Conservation (phyloP, 805 yeast species). For the Saccharomycopsis fermentans region DNA sequence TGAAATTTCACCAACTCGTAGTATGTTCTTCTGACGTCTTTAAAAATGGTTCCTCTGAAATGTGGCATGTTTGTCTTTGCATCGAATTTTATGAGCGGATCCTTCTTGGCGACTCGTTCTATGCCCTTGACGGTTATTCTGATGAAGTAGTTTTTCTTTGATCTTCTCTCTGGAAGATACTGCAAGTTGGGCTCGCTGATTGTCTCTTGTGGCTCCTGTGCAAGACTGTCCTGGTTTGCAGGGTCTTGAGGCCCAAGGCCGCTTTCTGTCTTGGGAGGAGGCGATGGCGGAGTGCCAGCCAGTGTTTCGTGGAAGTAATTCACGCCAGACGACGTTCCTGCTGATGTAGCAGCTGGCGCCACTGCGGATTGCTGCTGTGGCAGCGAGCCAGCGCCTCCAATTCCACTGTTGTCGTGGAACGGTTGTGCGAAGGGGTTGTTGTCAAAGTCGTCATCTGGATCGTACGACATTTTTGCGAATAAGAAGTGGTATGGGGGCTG, state of each 20-base stretch:
- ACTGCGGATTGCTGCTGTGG: not conserved
- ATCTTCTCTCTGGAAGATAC: slow-evolving; percentile 22
- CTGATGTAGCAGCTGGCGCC: not conserved
- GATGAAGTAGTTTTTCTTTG: slow-evolving; percentile 31
- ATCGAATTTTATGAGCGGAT: slow-evolving; percentile 70
- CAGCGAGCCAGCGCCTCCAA: not conserved
- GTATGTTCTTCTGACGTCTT: slow-evolving; percentile 71
- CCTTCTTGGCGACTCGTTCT: slow-evolving; percentile 58
- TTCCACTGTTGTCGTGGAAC: slow-evolving; percentile 20
- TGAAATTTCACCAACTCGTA: slow-evolving; percentile 69
- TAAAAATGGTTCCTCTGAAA: slow-evolving; percentile 59
- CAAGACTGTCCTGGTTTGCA: not conserved
- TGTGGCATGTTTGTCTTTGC: slow-evolving; percentile 56
- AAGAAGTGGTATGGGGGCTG: no score
- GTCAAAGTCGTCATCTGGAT: slow-evolving; percentile 43
- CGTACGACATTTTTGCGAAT: slow-evolving; percentile 32
- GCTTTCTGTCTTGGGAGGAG: slow-evolving; percentile 10
- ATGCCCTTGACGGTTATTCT: slow-evolving; percentile 51
- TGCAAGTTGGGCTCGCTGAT: slow-evolving; percentile 12
- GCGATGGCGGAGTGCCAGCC: not conserved
- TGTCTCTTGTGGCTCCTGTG: slow-evolving; percentile 9
- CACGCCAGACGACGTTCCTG: not conserved
- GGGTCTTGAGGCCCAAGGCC: not conserved
- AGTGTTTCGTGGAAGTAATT: not conserved
- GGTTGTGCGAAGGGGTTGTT: slow-evolving; percentile 55